phyloP scores from a whole-genome alignment of 768 basidiomycete genomes.

The Sistotremastrum suecicum region DNA sequence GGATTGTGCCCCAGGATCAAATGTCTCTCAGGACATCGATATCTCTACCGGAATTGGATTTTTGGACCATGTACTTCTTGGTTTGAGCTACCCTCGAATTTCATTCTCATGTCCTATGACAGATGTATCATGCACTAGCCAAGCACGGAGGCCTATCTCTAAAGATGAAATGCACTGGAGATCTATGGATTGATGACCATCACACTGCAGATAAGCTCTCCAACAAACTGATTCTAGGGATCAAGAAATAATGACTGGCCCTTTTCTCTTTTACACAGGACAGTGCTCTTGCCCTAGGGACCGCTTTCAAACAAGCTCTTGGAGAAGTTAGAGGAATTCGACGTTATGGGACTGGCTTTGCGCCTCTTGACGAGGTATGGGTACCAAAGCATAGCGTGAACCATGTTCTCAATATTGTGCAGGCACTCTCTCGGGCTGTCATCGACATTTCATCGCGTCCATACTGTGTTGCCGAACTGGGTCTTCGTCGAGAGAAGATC shows the following conservation, averaged over 20 bases:
- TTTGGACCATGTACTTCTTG: slow-evolving; percentile 71
- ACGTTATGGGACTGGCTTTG: slow-evolving; percentile 92
- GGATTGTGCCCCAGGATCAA: slow-evolving; percentile 57
- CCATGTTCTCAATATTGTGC: slow-evolving; percentile 4
- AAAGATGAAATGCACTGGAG: slow-evolving; percentile 82
- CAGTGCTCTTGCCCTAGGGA: slow-evolving; percentile 73
- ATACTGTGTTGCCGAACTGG: slow-evolving; percentile 86
- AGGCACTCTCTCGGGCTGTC: slow-evolving; percentile 92
- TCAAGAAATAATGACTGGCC: neutral
- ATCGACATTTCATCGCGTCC: slow-evolving; percentile 98
- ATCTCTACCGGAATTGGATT: slow-evolving; percentile 97
- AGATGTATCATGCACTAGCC: slow-evolving; percentile 98
- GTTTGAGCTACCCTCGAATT: neutral
- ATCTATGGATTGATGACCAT: slow-evolving; percentile 96
- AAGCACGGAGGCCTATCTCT: slow-evolving; percentile 95
- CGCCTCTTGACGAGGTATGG: slow-evolving; percentile 88
- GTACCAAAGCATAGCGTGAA: neutral
- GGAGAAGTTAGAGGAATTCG: slow-evolving; percentile 91
- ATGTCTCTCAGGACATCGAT: slow-evolving; percentile 57
- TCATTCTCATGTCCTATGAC: neutral
- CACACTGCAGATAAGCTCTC: slow-evolving; percentile 88
- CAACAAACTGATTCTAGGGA: neutral
- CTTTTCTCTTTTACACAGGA: slow-evolving; percentile 44
- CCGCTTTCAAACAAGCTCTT: slow-evolving; percentile 88
- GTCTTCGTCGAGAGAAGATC: slow-evolving; percentile 78